phyloP scores from a whole-genome alignment of 2,329 filamentous ascomycete species.

The Anthostomella pinea region DNA sequence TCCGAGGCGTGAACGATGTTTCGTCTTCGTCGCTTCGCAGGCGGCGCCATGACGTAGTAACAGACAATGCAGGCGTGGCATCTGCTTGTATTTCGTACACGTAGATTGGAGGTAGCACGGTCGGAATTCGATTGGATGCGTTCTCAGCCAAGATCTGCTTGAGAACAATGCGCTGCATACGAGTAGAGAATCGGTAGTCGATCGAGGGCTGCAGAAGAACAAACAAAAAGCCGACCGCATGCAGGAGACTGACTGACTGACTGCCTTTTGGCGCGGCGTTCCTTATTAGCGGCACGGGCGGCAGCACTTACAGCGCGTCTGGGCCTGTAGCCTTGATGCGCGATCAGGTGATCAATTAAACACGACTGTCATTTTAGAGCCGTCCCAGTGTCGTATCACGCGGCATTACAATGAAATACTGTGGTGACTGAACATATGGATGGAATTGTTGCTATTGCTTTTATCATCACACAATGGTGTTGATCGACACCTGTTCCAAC shows the following conservation, averaged over 20 bases:
- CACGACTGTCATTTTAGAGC: not conserved
- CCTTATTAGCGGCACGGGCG: too few relatives aligned
- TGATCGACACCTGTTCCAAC: conserved; percentile 1
- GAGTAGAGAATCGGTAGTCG: not conserved
- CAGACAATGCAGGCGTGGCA: conserved; percentile 19
- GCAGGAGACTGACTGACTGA: conserved; percentile 7
- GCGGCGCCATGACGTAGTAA: conserved; percentile 49
- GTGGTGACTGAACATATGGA: too few relatives aligned
- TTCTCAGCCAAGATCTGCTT: not conserved
- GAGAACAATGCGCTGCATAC: conserved; percentile 1
- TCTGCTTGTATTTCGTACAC: conserved; percentile 16
- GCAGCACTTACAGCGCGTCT: conserved; percentile 9
- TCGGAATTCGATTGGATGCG: too few relatives aligned
- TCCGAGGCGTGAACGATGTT: conserved; percentile 52
- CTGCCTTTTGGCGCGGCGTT: conserved; percentile 14
- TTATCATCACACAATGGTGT: not conserved
- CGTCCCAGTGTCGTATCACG: not conserved
- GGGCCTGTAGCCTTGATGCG: conserved; percentile 19
- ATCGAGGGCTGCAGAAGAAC: not conserved
- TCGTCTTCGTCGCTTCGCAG: conserved; percentile 57
- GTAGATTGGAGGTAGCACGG: conserved; percentile 9
- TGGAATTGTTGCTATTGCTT: too few relatives aligned
- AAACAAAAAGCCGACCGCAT: too few relatives aligned
- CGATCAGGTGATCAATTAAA: conserved; percentile 27
- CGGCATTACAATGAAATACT: too few relatives aligned